Conservation (phyloP, 2,329 filamentous ascomycete genomes). For the Aureobasidium sp. region DNA sequence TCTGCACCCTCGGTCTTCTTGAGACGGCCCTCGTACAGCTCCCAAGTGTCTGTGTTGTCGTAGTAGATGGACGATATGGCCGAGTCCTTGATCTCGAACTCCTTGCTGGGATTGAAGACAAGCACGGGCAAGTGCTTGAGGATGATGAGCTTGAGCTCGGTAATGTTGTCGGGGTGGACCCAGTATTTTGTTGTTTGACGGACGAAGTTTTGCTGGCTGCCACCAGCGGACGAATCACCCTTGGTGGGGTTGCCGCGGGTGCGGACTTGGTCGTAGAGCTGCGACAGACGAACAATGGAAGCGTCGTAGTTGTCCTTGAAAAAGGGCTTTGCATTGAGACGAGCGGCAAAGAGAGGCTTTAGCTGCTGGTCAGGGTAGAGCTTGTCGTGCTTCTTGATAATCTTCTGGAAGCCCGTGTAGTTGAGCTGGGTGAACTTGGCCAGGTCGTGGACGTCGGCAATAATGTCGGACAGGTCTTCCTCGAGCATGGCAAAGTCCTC, state of each 20-base stretch:
- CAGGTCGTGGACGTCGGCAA: constrained; percentile 94
- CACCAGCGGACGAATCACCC: constrained; percentile 85
- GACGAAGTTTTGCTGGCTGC: constrained; percentile 88
- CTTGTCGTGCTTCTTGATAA: constrained; percentile 89
- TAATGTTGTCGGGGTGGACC: constrained; percentile 98
- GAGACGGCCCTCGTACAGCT: constrained; percentile 84
- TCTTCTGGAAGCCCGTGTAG: constrained; percentile 99
- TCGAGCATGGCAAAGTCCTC: constrained; percentile 92
- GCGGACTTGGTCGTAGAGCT: constrained; percentile 87
- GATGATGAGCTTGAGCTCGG: constrained; percentile 94
- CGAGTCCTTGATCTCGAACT: constrained; percentile 82
- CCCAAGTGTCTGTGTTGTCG: constrained; percentile 89
- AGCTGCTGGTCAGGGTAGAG: constrained; percentile 65
- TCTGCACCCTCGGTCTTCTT: constrained; percentile 98
- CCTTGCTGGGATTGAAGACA: constrained; percentile 95
- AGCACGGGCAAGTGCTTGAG: constrained; percentile 94
- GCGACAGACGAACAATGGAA: constrained; percentile 89
- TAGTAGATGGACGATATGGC: constrained; percentile 99
- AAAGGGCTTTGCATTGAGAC: constrained; percentile 92
- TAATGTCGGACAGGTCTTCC: constrained; percentile 93
- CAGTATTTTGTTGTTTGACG: constrained; percentile 98
- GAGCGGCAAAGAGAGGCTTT: constrained; percentile 88
- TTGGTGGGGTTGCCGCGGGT: constrained; percentile 87
- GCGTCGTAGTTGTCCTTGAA: constrained; percentile 99
- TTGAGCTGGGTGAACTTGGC: constrained; percentile 98